phyloP scores from a whole-genome alignment of 2,329 filamentous ascomycete genomes.

The Phialophora tarda region DNA sequence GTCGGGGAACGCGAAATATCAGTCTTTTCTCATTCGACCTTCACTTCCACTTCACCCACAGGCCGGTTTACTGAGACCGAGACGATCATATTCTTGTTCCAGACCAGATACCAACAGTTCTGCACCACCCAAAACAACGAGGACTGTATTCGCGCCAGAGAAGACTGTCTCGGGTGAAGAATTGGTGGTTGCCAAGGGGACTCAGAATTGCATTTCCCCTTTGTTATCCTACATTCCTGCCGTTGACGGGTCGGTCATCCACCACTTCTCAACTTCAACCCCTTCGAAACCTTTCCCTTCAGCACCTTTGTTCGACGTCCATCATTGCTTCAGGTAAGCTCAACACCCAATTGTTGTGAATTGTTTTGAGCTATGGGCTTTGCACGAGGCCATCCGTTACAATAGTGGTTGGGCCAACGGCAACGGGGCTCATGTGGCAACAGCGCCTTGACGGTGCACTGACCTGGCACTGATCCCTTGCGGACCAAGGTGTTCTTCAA shows the following conservation, averaged over 20 bases:
- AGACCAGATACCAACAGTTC: conserved; percentile 16
- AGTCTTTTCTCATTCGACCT: conserved; percentile 1
- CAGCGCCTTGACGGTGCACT: conserved; percentile 35
- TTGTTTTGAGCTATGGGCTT: conserved; percentile 26
- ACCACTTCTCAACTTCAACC: conserved; percentile 18
- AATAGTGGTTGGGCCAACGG: conserved; percentile 25
- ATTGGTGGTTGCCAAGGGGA: conserved; percentile 34
- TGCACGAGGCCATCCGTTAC: conserved; percentile 18
- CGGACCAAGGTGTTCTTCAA: conserved; percentile 34
- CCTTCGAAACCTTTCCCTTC: conserved; percentile 14
- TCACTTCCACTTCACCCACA: neutral
- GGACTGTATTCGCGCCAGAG: conserved; percentile 13
- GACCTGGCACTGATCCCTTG: conserved; percentile 35
- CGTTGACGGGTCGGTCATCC: conserved; percentile 23
- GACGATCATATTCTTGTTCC: conserved; percentile 16
- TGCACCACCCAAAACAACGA: conserved; percentile 20
- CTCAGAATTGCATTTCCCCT: conserved; percentile 30
- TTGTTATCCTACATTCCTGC: conserved; percentile 33
- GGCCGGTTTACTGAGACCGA: conserved; percentile 18
- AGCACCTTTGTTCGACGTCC: conserved; percentile 16
- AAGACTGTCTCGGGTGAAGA: conserved; percentile 20
- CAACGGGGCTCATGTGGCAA: conserved; percentile 15
- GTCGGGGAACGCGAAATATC: neutral
- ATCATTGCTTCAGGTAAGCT: conserved; percentile 27
- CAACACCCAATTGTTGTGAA: conserved; percentile 7